A percentile compares a stretch with the other conserved stretches of the same genome.
Conservation (phyloP, 805 yeast species). For the Trichomonascus vanleenenianus region DNA sequence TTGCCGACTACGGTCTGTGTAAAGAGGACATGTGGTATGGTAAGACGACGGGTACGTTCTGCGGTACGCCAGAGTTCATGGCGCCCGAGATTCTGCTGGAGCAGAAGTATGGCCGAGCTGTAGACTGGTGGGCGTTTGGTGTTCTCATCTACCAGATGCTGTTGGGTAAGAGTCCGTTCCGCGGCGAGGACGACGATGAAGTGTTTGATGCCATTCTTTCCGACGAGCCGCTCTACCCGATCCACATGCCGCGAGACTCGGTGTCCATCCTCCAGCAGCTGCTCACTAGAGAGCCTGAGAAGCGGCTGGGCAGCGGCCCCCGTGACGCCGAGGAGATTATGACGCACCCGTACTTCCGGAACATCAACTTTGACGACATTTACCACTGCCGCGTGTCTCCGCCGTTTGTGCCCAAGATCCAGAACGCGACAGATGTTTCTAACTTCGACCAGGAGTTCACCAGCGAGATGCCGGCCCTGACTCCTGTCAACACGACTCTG, state of each 20-base stretch:
- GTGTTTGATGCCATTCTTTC: constrained; percentile 92
- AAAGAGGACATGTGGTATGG: constrained; percentile 87
- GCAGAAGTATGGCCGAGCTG: constrained; percentile 86
- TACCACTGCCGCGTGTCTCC: constrained; percentile 65
- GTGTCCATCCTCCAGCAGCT: constrained; percentile 89
- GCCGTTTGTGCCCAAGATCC: constrained; percentile 83
- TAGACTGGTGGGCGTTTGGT: constrained; percentile 99
- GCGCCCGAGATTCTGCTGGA: constrained; percentile 97
- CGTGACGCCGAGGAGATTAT: constrained; percentile 88
- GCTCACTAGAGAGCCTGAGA: constrained; percentile 78
- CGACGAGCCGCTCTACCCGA: constrained; percentile 95
- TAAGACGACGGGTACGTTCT: constrained; percentile 83
- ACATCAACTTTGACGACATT: constrained; percentile 85
- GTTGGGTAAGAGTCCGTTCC: constrained; percentile 91
- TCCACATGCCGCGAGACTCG: constrained; percentile 94
- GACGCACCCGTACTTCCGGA: constrained; percentile 90
- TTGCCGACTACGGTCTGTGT: constrained; percentile 96
- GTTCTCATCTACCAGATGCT: constrained; percentile 94
- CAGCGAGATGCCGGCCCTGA: constrained; percentile 85
- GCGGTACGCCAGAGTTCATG: constrained; percentile 99
- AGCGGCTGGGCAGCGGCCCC: constrained; percentile 80
- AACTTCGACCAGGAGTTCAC: constrained; percentile 95
- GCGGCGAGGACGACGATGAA: constrained; percentile 96
- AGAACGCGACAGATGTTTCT: constrained; percentile 81
- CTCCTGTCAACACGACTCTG: constrained; percentile 86